Conservation (phyloP, 1,284 basidiomycete species). For the Ustilago tritici region DNA sequence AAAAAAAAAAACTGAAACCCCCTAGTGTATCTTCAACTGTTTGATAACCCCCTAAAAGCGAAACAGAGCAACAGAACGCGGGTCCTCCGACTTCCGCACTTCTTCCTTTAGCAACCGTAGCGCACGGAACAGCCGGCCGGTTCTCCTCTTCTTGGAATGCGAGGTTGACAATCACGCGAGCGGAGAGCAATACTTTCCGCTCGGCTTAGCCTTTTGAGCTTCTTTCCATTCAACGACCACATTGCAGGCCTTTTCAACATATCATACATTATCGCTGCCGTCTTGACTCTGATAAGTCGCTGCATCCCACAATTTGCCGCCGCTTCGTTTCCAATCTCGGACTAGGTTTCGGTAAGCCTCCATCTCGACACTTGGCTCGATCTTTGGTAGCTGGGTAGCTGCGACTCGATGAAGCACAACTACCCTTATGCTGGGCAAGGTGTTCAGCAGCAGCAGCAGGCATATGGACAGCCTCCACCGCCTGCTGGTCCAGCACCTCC, state of each 20-base stretch:
- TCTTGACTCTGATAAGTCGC: not conserved
- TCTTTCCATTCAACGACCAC: not conserved
- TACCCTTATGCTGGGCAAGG: constrained; percentile 28
- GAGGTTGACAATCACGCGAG: not conserved
- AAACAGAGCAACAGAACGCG: not conserved
- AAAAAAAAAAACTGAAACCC: too few relatives aligned
- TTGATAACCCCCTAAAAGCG: not conserved
- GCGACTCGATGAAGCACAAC: constrained; percentile 31
- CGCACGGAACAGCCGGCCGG: constrained; percentile 3
- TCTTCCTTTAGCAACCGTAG: constrained; percentile 1
- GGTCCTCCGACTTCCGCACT: constrained; percentile 10
- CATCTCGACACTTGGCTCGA: not conserved
- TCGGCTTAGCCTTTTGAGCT: not conserved
- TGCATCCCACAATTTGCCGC: not conserved
- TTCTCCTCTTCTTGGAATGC: not conserved
- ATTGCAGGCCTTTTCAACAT: not conserved
- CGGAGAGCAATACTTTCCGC: not conserved
- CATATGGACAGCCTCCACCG: constrained; percentile 37
- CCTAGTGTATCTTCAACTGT: too few relatives aligned
- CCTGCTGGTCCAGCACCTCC: constrained; percentile 46
- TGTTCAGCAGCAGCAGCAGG: constrained; percentile 18
- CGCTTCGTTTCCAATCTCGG: not conserved
- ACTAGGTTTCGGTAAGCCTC: not conserved
- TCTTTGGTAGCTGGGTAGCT: not conserved
- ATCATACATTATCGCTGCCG: not conserved